Conservation (phyloP, 225 moss, liverwort and hornwort species). For the Pseudoscleropodium purum region DNA sequence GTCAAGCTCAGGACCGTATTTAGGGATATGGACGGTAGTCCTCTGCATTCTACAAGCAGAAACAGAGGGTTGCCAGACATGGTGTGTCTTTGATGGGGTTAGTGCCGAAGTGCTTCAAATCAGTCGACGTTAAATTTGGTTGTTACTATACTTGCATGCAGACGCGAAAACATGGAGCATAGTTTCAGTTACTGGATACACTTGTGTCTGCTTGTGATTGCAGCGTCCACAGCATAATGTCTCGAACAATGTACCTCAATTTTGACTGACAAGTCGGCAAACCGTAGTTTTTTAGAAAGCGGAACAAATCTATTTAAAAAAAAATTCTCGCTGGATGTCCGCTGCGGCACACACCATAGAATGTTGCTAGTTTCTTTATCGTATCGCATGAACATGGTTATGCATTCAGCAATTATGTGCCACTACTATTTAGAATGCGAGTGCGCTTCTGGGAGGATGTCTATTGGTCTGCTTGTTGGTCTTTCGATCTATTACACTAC, state of each 20-base stretch:
- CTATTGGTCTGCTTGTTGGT: not conserved
- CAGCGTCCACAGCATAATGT: not conserved
- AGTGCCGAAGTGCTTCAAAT: not conserved
- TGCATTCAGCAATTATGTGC: not conserved
- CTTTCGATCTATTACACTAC: not conserved
- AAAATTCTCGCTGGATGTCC: not conserved
- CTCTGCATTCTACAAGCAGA: not conserved
- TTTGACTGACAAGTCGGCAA: not conserved
- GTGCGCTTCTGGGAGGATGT: not conserved
- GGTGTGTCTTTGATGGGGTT: not conserved
- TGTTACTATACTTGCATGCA: not conserved
- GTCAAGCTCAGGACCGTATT: not conserved
- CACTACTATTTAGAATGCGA: not conserved
- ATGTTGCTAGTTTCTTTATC: not conserved
- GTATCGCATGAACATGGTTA: not conserved
- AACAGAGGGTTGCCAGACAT: conserved; percentile 41
- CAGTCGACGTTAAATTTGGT: not conserved
- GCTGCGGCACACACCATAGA: not conserved
- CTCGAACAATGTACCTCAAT: not conserved
- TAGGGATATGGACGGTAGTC: not conserved
- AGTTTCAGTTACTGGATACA: not conserved
- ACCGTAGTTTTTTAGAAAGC: not conserved
- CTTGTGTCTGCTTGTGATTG: not conserved
- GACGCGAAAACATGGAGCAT: not conserved
- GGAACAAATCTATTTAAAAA: not conserved